A percentile compares a stretch with the other conserved stretches of the same genome.
Evolutionary conservation across 345 rosid species (phyloP).

Genomic region (Murraya paniculata): DNA sequence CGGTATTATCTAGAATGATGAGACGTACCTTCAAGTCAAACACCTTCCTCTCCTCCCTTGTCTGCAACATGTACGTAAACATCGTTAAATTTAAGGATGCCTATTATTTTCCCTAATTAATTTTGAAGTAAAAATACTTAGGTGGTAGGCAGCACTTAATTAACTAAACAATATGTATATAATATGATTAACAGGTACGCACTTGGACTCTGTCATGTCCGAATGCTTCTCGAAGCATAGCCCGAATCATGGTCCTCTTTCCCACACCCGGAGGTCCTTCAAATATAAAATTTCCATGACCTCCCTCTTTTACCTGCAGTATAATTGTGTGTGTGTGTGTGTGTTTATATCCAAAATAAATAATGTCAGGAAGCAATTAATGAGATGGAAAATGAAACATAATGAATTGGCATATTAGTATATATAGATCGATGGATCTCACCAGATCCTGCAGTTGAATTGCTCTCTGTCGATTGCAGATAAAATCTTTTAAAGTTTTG

Average conservation of each 20-base stretch:
- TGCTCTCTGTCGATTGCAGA: slow-evolving; percentile 52
- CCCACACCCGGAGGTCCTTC: slow-evolving; percentile 68
- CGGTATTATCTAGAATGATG: not conserved
- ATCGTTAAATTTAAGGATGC: not conserved
- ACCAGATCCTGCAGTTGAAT: slow-evolving; percentile 33
- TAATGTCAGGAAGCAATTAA: not conserved
- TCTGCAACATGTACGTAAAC: slow-evolving; percentile 20
- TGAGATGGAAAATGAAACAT: too few relatives aligned
- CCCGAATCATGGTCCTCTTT: slow-evolving; percentile 63
- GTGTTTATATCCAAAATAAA: too few relatives aligned
- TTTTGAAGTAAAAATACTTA: too few relatives aligned
- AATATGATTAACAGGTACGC: not conserved
- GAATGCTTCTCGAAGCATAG: slow-evolving; percentile 49
- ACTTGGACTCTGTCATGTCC: slow-evolving; percentile 47
- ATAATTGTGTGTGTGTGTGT: too few relatives aligned
- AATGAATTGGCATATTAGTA: too few relatives aligned
- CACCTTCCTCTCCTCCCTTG: slow-evolving; percentile 33
- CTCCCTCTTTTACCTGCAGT: slow-evolving; percentile 9
- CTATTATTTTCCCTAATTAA: not conserved
- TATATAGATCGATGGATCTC: not conserved
- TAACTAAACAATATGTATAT: too few relatives aligned
- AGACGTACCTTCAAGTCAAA: slow-evolving; percentile 42
- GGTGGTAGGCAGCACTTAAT: not conserved
- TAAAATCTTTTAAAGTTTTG: slow-evolving; percentile 42
- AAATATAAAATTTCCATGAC: slow-evolving; percentile 43